A percentile compares a stretch with the other conserved stretches of the same genome.
These are phyloP conservation scores for Rhynchospora tenuis DNA, from an alignment of 176 grass and related monocot species.

Conservation along the genomic window DNA sequence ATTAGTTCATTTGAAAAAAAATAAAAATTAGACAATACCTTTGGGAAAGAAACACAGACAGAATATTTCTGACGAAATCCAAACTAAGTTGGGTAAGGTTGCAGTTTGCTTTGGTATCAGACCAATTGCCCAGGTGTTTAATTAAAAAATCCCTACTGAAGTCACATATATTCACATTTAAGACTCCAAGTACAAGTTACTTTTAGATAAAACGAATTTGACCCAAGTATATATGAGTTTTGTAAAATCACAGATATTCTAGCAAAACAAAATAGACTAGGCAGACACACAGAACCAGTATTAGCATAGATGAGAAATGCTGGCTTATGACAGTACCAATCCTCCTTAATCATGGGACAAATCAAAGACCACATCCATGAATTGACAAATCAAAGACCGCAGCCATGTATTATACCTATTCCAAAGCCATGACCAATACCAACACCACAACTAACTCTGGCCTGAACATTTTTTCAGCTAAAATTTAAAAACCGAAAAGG, in stretches of 20 bases:
- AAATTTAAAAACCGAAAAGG: not conserved
- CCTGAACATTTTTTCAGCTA: conserved; percentile 80
- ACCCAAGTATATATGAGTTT: not conserved
- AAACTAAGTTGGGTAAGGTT: not conserved
- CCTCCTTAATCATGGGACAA: conserved; percentile 1
- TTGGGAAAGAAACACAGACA: conserved; percentile 19
- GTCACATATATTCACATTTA: not conserved
- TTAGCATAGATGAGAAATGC: not conserved
- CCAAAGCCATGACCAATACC: conserved; percentile 90
- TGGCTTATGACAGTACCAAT: conserved; percentile 18
- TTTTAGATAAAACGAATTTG: not conserved
- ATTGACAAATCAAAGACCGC: conserved; percentile 4
- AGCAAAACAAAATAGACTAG: not conserved
- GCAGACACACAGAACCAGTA: not conserved
- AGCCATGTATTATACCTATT: conserved; percentile 49
- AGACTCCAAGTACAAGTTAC: not conserved
- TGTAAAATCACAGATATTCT: not conserved
- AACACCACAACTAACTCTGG: conserved; percentile 81
- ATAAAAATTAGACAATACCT: too few species aligned
- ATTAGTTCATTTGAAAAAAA: too few species aligned
- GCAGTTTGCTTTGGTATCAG: conserved; percentile 12
- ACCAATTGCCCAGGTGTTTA: not conserved
- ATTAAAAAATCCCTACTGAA: not conserved
- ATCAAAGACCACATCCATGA: too few species aligned
- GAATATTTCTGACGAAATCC: not conserved